Base-by-base conservation (phyloP, 1,139 yeast genomes). In the Hemisphaericaspora xylofermentans region DNA sequence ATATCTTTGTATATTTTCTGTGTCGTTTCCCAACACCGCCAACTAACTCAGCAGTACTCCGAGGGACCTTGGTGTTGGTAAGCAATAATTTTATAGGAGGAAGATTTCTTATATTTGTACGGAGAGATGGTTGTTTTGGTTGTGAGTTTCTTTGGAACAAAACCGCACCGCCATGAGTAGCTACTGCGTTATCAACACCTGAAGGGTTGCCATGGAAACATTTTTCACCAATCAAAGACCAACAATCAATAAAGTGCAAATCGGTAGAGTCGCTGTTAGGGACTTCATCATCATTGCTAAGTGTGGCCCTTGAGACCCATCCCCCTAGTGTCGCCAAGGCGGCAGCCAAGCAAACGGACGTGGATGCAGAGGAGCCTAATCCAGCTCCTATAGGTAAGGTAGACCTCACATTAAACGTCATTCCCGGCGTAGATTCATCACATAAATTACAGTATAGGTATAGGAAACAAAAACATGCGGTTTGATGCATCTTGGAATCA, bases 311-410 rank as follows among this genome's bases (percentile, higher is more conserved):
- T 4, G 51, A 33, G 22, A 84, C 68, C 49, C 77, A 81, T 5
- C 78, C 79, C 1, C 88, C 84, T 22, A 87, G 63, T 24, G 74
- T 60, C 5, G 88, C 72, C 58, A 93, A 67, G 0, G 95, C 93
- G 9, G 94, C 71, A 0, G 96, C 79, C 33, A 93, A 61, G 57
- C 95, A 84, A 10, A 93, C 98, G 0, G 95, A 80, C 15, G 88
- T 79, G 2, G 96, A 82, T 1, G 98, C 98, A 38, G 96, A 87
- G 1, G 96, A 88, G 0, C 99, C 99, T 39, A 93, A 71, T 0
- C 99, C 99, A 1, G 98, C 97, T 22, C 99, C 98, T 41, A 93
- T 86, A 0, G 99, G 98, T 40, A 91, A 69, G 0, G 95, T 83
- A 0, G 96, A 87, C 43, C 93, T 76, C 19, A 88, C 80, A 5